Evolutionary conservation across 208 protist genomes (phyloP), one percentile per base, ranked within the genome.

Genomic region (Acanthamoeba triangularis): DNA sequence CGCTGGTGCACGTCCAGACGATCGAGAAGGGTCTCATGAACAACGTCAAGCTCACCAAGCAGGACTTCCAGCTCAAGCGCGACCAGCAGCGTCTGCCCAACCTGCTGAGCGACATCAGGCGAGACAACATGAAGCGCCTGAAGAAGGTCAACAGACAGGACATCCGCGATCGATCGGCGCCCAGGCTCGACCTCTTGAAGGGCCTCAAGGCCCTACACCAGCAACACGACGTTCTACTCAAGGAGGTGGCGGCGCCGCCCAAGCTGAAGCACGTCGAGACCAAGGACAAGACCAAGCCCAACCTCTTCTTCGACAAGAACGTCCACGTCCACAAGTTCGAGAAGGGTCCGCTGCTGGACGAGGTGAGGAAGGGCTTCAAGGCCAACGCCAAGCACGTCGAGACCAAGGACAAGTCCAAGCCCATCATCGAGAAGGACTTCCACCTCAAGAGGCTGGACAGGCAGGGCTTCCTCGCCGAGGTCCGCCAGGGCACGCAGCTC

Each of bases 201-300:
- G 7, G 49, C 16, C 84, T 69, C 59, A 67, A 90, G 59, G 11
- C 28, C 11, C 14, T 18, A 3, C 84, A 69, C 41, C 84, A 90
- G 41, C 59, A 67, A 28, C 54, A 90, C 59, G 30, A 90, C 54
- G 84, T 69, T 16, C 84, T 69, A 4, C 49, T 67, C n/a, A 35
- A 33, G 35, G 84, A 82, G 41, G n/a, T 82, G 5, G 37, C 37
- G 74, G 74, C 74, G 33, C 74, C 74, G 37, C 74, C 74, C 37
- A 35, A 33, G 30, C 84, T 90, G 49, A 90, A 33, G 84, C 13
- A 61, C 7, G 84, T 90, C 33, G 59, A 90, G 84, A 67, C 59
- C 84, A 61, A 65, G 84, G 84, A 90, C 84, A 90, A 90, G 84
- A 65, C 54, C 84, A 65, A n/a, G 84, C 84, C 84, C 33, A 82